Evolutionary conservation across 331 rosid species (phyloP).

Genomic region (Acacia concinna): DNA sequence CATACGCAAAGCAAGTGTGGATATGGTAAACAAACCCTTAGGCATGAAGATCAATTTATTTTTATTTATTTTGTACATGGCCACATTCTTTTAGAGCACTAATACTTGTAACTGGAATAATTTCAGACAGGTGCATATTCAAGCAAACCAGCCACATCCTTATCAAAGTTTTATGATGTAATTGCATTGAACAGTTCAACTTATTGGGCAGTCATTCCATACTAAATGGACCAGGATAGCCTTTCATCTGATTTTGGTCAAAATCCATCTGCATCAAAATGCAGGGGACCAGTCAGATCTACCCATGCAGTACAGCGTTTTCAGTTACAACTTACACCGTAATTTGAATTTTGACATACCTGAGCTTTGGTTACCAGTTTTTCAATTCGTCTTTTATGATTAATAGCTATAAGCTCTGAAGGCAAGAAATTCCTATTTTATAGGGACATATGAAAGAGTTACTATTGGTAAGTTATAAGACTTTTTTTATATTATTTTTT

Average conservation of each 20-base stretch:
- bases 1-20: background rate
- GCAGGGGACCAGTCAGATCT: conserved; percentile 15
- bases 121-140: background rate
- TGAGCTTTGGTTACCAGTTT: background rate
- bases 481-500: too few species aligned
- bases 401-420: background rate
- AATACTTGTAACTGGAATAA: background rate
- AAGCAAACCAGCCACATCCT: background rate
- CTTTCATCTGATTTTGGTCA: conserved; percentile 1
- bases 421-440: background rate
- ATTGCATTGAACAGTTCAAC: background rate
- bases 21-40: background rate
- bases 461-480: too few species aligned
- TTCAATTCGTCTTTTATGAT: background rate
- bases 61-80: background rate
- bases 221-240: conserved; percentile 1
- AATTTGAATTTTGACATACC: background rate
- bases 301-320: background rate
- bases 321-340: background rate
- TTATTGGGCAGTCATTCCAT: conserved; percentile 17
- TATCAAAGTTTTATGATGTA: background rate
- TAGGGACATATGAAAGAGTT: too few species aligned
- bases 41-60: background rate
- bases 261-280: background rate
- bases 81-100: background rate